Evolutionary conservation across 345 rosid genomes (phyloP), one percentile per base, ranked within the genome.

Genomic region (Rubroshorea leprosula): DNA sequence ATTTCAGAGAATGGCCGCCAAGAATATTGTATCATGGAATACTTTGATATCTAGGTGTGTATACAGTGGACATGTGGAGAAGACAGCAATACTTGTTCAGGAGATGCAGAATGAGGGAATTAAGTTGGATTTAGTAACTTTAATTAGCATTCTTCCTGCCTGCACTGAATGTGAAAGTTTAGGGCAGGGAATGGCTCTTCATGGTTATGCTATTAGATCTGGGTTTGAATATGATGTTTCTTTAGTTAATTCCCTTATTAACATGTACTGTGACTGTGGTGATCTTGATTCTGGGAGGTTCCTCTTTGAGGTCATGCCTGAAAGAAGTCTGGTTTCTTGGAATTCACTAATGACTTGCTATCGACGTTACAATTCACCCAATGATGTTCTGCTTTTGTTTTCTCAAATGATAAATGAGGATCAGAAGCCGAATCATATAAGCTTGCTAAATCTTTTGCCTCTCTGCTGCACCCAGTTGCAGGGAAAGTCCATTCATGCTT

Each of bases 181-280:
- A 55, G 31, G 23, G 52, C 55, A 73, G 66, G 95, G 90, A 55
- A 86, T 61, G 74, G 67, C 78, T 25, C 81, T 81, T 62, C 88
- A 86, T 60, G 85, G 90, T 39, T 68, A 71, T 11, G 48, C 78
- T 29, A 49, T 81, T 29, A 74, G 85, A 71, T 64, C 66, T 57
- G 65, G 51, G 65, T 53, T 44, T 74, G 18, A 72, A 75, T 24
- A 59, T 39, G 39, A 69, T 60, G 25, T 81, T 78, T 24, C 63
- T 45, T 57, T 76, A 41, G 59, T 55, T 17, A 74, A 73, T 66
- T 60, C 74, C 49, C 65, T 80, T 75, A 74, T 80, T 71, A 74
- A 66, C 54, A 74, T 80, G 85, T 76, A 74, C 57, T 64, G 64
- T 49, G 72, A 80, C 63, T 69, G 71, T 23, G 68, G 70, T 27